These are phyloP conservation scores for Micromonas pusilla DNA, from an alignment of 139 green algal species.

Conservation along the genomic window DNA sequence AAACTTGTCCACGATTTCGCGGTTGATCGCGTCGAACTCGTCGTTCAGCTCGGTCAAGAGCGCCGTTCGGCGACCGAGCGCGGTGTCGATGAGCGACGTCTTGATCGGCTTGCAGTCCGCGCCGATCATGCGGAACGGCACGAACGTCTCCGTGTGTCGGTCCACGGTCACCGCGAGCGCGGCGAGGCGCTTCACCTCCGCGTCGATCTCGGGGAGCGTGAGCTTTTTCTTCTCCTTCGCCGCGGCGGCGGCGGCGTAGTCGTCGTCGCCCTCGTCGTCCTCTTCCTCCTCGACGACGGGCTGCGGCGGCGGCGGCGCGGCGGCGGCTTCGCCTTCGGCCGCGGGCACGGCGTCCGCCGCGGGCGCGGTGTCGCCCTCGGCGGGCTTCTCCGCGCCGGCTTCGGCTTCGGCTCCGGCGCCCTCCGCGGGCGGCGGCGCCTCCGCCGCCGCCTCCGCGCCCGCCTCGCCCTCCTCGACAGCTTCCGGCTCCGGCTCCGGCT, in stretches of 20 bases:
- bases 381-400: background rate
- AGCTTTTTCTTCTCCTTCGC: constrained; percentile 22
- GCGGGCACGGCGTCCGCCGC: background rate
- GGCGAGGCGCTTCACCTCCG: constrained; percentile 35
- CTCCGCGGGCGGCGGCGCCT: constrained; percentile 28
- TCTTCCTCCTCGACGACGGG: background rate
- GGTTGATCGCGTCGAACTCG: background rate
- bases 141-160: background rate
- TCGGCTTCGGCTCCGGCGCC: background rate
- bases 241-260: background rate
- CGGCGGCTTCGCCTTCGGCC: background rate
- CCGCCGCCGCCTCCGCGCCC: constrained; percentile 20
- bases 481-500: background rate
- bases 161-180: constrained; percentile 8
- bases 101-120: constrained; percentile 36
- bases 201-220: constrained; percentile 49
- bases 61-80: background rate
- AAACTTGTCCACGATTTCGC: constrained; percentile 16
- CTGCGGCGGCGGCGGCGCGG: constrained; percentile 31
- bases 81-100: constrained; percentile 37
- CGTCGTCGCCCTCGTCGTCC: background rate
- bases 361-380: background rate
- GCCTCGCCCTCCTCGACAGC: background rate
- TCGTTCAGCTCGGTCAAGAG: constrained; percentile 1
- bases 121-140: constrained; percentile 27